Evolutionary conservation across 495 filamentous ascomycete genomes (phyloP).

Genomic region (Xylaria intraflava): DNA sequence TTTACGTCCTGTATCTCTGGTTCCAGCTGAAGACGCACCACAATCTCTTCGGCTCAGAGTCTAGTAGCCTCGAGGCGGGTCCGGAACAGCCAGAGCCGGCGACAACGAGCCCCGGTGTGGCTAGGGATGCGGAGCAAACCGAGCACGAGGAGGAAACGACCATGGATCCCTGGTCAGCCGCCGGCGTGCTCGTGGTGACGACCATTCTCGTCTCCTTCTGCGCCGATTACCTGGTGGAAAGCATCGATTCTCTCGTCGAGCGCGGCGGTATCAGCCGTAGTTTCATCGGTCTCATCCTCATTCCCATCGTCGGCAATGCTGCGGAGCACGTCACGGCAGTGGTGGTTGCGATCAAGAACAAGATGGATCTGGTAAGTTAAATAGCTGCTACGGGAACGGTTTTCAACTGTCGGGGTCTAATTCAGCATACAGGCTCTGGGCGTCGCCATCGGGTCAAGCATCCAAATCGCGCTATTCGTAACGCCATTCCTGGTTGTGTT

Average conservation of each 20-base stretch:
- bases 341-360: constrained; percentile 85
- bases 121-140: constrained; percentile 29
- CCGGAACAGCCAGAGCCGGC: constrained; percentile 12
- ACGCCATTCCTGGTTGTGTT: constrained; percentile 87
- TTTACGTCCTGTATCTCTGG: constrained; percentile 85
- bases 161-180: constrained; percentile 66
- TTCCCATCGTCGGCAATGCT: constrained; percentile 96
- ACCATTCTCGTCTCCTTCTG: constrained; percentile 84
- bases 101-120: constrained; percentile 5
- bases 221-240: constrained; percentile 88
- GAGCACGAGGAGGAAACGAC: constrained; percentile 50
- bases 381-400: not conserved
- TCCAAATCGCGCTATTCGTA: constrained; percentile 92
- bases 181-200: constrained; percentile 61
- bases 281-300: constrained; percentile 91
- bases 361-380: constrained; percentile 80
- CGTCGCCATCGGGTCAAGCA: constrained; percentile 84
- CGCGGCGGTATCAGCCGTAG: constrained; percentile 85
- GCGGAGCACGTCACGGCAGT: constrained; percentile 95
- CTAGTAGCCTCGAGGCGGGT: constrained; percentile 24
- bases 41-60: constrained; percentile 67
- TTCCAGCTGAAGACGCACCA: constrained; percentile 86
- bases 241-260: constrained; percentile 82
- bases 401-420: not conserved
- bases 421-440: constrained; percentile 59